These are phyloP conservation scores for Dillenia suffruticosa DNA, from an alignment of 164 flowering plant species.

Conservation along the genomic window DNA sequence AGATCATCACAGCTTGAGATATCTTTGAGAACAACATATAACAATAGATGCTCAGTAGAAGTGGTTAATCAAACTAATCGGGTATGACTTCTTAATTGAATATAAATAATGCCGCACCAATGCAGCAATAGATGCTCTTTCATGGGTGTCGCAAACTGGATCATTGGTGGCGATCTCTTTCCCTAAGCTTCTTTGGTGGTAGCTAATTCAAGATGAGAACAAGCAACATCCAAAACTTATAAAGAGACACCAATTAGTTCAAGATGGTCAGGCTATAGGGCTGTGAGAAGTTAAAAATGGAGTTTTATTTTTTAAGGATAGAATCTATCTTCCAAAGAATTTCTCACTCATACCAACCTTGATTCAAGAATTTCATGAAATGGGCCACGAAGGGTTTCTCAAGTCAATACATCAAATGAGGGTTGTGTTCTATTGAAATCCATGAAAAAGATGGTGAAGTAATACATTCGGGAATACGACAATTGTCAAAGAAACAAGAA, in stretches of 20 bases:
- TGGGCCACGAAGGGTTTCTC: conserved; percentile 8
- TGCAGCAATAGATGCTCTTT: too few relatives aligned
- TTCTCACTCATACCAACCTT: not conserved
- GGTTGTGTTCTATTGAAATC: conserved; percentile 2
- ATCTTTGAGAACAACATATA: not conserved
- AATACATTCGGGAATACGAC: not conserved
- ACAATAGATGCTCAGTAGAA: not conserved
- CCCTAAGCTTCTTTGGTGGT: too few relatives aligned
- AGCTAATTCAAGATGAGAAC: too few relatives aligned
- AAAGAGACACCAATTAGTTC: too few relatives aligned
- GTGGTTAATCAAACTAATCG: too few relatives aligned
- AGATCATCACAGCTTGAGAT: not conserved
- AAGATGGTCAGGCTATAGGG: not conserved
- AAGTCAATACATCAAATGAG: conserved; percentile 1
- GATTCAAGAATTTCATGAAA: not conserved
- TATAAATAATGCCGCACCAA: too few relatives aligned
- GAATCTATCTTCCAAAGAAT: not conserved
- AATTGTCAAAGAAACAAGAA: not conserved
- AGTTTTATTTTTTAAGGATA: conserved; percentile 1
- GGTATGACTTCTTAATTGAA: too few relatives aligned
- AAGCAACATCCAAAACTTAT: too few relatives aligned
- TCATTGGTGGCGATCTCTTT: too few relatives aligned
- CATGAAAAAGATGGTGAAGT: not conserved
- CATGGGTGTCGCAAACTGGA: too few relatives aligned
- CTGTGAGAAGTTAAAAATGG: not conserved